Conservation (phyloP, 257 asterid genomes). For the Ballota nigra region DNA sequence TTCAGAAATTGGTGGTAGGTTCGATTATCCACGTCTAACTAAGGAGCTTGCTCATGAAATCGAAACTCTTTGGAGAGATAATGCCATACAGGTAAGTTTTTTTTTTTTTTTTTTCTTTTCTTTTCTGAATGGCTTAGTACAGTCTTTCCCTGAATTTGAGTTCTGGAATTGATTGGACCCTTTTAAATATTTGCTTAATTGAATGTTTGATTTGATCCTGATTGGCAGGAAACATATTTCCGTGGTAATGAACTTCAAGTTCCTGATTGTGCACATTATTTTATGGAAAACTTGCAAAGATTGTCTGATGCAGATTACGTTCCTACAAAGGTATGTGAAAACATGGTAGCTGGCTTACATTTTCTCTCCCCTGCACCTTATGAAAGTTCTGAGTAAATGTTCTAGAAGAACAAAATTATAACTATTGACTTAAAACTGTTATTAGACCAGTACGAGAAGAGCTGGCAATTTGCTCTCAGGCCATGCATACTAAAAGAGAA, state of each 20-base stretch:
- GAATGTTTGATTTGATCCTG: conserved; percentile 31
- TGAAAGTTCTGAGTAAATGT: not conserved
- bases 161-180: conserved; percentile 7
- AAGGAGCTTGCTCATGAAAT: conserved; percentile 73
- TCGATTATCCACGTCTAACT: conserved; percentile 72
- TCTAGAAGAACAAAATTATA: not conserved
- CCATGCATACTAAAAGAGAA: not conserved
- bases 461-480: not conserved
- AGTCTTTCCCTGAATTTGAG: conserved; percentile 7
- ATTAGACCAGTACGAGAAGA: not conserved
- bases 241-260: conserved; percentile 94
- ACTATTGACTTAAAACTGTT: not conserved
- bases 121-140: conserved; percentile 11
- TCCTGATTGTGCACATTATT: conserved; percentile 90
- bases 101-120: conserved; percentile 20
- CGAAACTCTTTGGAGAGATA: conserved; percentile 82
- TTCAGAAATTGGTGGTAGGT: conserved; percentile 85
- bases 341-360: conserved; percentile 4
- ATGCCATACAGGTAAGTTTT: conserved; percentile 77
- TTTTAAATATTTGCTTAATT: not conserved
- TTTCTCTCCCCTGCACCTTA: not conserved
- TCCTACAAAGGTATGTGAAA: conserved; percentile 77
- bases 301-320: conserved; percentile 68
- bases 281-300: conserved; percentile 89
- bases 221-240: conserved; percentile 66